Base-by-base conservation (phyloP, 2,329 filamentous ascomycete species). In the Pseudogymnoascus sp. region DNA sequence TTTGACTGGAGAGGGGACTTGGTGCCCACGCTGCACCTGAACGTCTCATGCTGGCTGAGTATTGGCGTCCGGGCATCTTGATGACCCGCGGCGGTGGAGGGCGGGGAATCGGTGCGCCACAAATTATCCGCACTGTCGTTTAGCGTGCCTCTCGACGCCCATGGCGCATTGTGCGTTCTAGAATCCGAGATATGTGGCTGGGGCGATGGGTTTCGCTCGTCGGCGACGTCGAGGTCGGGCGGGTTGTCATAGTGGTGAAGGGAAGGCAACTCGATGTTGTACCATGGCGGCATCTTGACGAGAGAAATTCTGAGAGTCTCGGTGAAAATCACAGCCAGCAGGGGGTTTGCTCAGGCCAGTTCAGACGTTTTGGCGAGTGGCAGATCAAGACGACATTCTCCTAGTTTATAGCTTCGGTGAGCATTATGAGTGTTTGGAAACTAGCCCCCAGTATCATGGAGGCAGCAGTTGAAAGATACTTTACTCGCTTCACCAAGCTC, bases 221-320 rank as follows among this genome's bases (percentile, higher is more conserved):
- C 49, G 49, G 49, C 49, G 49, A 56, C 49, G 28, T 56, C 49
- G 49, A 56, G 25, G 28, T 56, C 49, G 49, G 49, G 49, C 49
- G 49, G 49, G 49, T 56, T 56, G 49, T 56, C 49, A 56, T 56
- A 56, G 49, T 16, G 49, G 25, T 56, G 49, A 28, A 56, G 25
- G n/a, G 25, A 18, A 18, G 49, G 49, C 28, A 56, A 16, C 25
- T 56, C 49, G 9, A 56, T 56, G 28, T 56, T 56, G 28, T 56
- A 56, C 49, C 49, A 56, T 9, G 49, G 28, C 49, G 49, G 49
- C 49, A 56, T 56, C 49, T 56, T 56, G 8, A 53, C 7, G 46
- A 56, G 28, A 53, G 25, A 12, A 3, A 16, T 16, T 4, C 14
- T 23, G 25, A 53, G 46, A 11, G 14, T 31, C 14, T 3, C 49